phyloP scores from a whole-genome alignment of 2,329 filamentous ascomycete species.

The Hirsutella thompsonii region DNA sequence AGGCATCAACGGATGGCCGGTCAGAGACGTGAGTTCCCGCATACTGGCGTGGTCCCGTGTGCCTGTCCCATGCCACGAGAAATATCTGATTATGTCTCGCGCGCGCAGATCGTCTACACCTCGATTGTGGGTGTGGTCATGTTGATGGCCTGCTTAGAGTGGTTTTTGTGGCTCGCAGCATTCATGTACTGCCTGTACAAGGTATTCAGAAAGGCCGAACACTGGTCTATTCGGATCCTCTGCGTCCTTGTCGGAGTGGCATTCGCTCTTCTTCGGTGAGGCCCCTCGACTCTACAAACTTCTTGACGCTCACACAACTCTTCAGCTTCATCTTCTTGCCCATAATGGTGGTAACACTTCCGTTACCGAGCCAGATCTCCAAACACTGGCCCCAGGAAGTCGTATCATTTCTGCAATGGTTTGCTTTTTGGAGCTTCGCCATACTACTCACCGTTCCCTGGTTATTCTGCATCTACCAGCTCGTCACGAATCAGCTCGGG shows the following conservation, averaged over 20 bases:
- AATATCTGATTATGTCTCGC: not conserved
- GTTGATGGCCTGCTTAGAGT: conserved; percentile 77
- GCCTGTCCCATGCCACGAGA: too few relatives aligned
- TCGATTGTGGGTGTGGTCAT: conserved; percentile 70
- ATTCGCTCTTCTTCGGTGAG: conserved; percentile 66
- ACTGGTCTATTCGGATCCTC: conserved; percentile 68
- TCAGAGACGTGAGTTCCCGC: conserved; percentile 23
- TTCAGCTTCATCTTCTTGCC: conserved; percentile 71
- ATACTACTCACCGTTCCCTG: conserved; percentile 76
- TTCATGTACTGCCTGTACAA: conserved; percentile 87
- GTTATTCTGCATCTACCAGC: conserved; percentile 85
- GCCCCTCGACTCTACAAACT: not conserved
- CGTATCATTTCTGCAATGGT: conserved; percentile 73
- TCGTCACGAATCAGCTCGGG: conserved; percentile 78
- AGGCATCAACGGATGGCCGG: conserved; percentile 34
- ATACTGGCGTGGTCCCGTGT: too few relatives aligned
- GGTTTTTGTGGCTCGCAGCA: conserved; percentile 88
- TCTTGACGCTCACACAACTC: not conserved
- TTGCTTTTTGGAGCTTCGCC: conserved; percentile 89
- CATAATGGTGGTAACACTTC: conserved; percentile 87
- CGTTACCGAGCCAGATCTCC: conserved; percentile 61
- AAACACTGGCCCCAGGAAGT: conserved; percentile 57
- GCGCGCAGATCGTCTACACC: conserved; percentile 68
- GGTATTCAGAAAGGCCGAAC: conserved; percentile 79
- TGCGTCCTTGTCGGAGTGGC: conserved; percentile 61